Percentiles rank a stretch among this genome's conserved stretches.
Conservation (phyloP, 306 rosid genomes). For the Fagus sylvatica region DNA sequence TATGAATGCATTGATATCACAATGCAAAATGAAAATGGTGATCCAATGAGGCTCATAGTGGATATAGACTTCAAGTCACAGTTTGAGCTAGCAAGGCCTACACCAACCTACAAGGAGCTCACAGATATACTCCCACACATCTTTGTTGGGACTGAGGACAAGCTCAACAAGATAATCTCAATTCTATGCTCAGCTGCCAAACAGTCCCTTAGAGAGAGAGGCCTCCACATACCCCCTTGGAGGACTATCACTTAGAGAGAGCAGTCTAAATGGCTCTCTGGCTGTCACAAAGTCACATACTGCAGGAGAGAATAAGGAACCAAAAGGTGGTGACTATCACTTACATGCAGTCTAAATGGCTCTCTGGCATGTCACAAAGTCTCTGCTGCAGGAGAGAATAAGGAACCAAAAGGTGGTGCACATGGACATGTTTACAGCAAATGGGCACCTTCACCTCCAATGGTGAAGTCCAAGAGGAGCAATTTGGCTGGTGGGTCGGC, state of each 20-base stretch:
- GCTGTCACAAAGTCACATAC: conserved; percentile 6
- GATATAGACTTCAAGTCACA: conserved; percentile 82
- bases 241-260: conserved; percentile 62
- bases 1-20: conserved; percentile 64
- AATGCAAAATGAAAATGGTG: conserved; percentile 28
- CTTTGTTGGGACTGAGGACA: conserved; percentile 62
- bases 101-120: conserved; percentile 51
- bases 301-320: neutral
- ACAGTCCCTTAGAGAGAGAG: conserved; percentile 65
- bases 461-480: conserved; percentile 40
- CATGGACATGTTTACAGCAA: conserved; percentile 6
- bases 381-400: neutral
- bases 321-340: conserved; percentile 27
- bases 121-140: conserved; percentile 51
- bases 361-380: conserved; percentile 25
- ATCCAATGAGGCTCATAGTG: conserved; percentile 48
- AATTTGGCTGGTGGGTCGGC: conserved; percentile 46
- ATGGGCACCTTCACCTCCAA: conserved; percentile 55
- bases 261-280: conserved; percentile 43
- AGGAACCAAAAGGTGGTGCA: conserved; percentile 5
- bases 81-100: conserved; percentile 79
- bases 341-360: conserved; percentile 57
- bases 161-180: conserved; percentile 48
- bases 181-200: conserved; percentile 70
- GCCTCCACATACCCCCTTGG: conserved; percentile 87